These are phyloP conservation scores for Botryotinia narcissicola DNA, from an alignment of 2,329 filamentous ascomycete species.

Conservation along the genomic window DNA sequence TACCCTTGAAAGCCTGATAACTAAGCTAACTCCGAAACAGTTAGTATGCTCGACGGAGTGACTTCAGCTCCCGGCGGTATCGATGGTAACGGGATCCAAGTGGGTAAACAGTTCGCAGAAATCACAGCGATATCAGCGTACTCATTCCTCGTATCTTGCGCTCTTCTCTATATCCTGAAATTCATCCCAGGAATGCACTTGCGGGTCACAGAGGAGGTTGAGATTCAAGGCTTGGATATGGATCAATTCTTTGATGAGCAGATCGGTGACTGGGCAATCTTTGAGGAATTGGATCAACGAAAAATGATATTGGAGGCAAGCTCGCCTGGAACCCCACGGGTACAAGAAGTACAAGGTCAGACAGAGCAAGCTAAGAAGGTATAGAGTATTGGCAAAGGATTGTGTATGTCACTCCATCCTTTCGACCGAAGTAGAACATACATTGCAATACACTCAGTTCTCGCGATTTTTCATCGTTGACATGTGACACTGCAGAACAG, in stretches of 20 bases:
- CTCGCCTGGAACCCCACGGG: slow-evolving; percentile 26
- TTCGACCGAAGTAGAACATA: background rate
- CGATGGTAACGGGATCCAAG: slow-evolving; percentile 52
- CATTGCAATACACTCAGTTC: background rate
- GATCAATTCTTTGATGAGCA: slow-evolving; percentile 49
- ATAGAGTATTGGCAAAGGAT: background rate
- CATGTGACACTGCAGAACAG: background rate
- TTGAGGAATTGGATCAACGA: slow-evolving; percentile 31
- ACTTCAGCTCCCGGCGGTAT: slow-evolving; percentile 46
- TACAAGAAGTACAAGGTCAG: slow-evolving; percentile 18
- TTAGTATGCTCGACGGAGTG: slow-evolving; percentile 52
- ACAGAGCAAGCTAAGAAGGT: background rate
- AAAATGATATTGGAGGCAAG: slow-evolving; percentile 24
- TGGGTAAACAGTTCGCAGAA: slow-evolving; percentile 57
- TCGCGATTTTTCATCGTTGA: background rate
- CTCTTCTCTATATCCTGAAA: slow-evolving; percentile 55
- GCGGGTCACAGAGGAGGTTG: slow-evolving; percentile 53
- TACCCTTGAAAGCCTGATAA: background rate
- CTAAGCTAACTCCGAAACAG: slow-evolving; percentile 31
- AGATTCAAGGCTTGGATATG: slow-evolving; percentile 52
- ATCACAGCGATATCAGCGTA: slow-evolving; percentile 54
- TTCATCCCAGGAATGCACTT: slow-evolving; percentile 57
- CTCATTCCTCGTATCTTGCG: slow-evolving; percentile 52
- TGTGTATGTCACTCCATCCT: background rate
- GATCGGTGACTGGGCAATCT: slow-evolving; percentile 40